These are phyloP conservation scores for Cutaneotrichosporon cutaneum DNA, from an alignment of 1,284 basidiomycete genomes.

Conservation along the genomic window DNA sequence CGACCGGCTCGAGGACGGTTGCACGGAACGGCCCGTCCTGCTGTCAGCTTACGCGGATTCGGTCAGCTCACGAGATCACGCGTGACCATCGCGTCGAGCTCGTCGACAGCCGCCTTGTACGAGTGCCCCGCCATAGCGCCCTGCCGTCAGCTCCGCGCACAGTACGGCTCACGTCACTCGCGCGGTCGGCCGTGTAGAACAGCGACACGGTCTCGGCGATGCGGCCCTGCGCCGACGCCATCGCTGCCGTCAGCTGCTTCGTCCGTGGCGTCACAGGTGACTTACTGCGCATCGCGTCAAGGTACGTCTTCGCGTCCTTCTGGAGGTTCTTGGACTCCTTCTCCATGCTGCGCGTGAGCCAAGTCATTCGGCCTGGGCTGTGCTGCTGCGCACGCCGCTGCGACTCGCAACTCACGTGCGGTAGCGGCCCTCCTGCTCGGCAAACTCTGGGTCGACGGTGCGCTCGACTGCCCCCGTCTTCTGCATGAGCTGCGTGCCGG, in stretches of 20 bases:
- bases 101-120: constrained; percentile 92
- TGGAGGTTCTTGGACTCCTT: constrained; percentile 89
- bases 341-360: constrained; percentile 66
- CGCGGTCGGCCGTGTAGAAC: constrained; percentile 85
- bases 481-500: constrained; percentile 89
- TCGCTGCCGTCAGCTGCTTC: constrained; percentile 60
- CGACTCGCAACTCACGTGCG: constrained; percentile 64
- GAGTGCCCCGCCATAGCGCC: constrained; percentile 96
- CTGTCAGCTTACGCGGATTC: not conserved
- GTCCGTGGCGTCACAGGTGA: not conserved
- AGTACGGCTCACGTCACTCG: constrained; percentile 61
- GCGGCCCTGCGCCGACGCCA: constrained; percentile 88
- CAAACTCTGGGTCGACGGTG: constrained; percentile 90
- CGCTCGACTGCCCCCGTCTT: constrained; percentile 97
- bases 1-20: constrained; percentile 90
- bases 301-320: constrained; percentile 92
- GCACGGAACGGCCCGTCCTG: constrained; percentile 92
- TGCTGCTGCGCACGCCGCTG: not conserved
- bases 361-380: not conserved
- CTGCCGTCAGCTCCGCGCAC: constrained; percentile 33
- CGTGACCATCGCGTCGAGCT: constrained; percentile 80
- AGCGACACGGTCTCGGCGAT: constrained; percentile 91
- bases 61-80: constrained; percentile 70
- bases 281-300: constrained; percentile 88
- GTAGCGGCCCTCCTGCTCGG: constrained; percentile 88